Evolutionary conservation across 225 moss, liverwort and hornwort species (phyloP).

Genomic region (Marchantia polymorpha): DNA sequence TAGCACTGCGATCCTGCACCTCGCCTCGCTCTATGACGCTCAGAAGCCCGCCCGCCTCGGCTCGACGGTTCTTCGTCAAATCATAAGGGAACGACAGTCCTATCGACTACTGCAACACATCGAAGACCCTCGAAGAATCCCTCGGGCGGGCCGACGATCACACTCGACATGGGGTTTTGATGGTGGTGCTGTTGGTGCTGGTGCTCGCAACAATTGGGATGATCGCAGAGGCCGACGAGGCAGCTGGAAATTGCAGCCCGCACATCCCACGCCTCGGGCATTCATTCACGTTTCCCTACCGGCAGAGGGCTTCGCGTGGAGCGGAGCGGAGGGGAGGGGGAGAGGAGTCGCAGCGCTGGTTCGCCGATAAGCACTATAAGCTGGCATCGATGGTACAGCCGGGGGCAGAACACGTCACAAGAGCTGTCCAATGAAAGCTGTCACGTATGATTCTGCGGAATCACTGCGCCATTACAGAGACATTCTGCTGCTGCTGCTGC

Average conservation of each 20-base stretch:
- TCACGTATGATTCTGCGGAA: background rate
- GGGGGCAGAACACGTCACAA: background rate
- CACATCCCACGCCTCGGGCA: background rate
- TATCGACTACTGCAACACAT: background rate
- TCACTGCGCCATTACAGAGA: background rate
- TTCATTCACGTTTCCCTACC: background rate
- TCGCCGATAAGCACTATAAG: background rate
- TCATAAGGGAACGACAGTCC: background rate
- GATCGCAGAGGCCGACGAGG: background rate
- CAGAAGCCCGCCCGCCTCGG: too few species aligned
- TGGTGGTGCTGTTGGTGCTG: too few species aligned
- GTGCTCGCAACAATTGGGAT: background rate
- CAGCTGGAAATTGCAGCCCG: background rate
- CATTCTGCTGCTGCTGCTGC: too few species aligned
- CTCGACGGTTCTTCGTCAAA: background rate
- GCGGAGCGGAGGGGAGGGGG: too few species aligned
- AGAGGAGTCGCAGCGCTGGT: background rate
- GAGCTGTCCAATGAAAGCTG: slow-evolving; percentile 8
- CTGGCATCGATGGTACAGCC: background rate
- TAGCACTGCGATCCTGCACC: background rate
- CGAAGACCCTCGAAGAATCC: background rate
- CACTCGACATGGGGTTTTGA: background rate
- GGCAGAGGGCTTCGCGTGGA: slow-evolving; percentile 3
- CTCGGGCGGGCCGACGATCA: background rate
- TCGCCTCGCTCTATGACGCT: too few species aligned